Percentiles rank a stretch among this genome's conserved stretches.
Evolutionary conservation across 257 asterid genomes (phyloP).

Genomic region (Fraxinus americana): DNA sequence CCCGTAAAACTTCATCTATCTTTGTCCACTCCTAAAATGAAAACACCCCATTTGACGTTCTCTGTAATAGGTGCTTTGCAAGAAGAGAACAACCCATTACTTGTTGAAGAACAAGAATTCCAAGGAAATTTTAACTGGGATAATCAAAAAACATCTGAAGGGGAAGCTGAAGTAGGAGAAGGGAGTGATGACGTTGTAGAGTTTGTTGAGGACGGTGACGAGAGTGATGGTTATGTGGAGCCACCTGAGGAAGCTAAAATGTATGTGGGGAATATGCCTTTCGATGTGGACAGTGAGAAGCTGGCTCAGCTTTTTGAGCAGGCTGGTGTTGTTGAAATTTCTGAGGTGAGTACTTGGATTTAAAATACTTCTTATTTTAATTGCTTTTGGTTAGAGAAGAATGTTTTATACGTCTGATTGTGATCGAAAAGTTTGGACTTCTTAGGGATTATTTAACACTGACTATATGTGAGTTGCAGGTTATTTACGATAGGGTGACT

Average conservation of each 20-base stretch:
- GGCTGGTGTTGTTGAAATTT: conserved; percentile 90
- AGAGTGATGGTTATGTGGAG: conserved; percentile 38
- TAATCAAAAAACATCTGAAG: conserved; percentile 18
- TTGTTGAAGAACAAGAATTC: conserved; percentile 41
- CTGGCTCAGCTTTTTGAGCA: conserved; percentile 70
- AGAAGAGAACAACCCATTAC: conserved; percentile 54
- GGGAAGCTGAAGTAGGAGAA: conserved; percentile 23
- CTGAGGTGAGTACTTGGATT: conserved; percentile 50
- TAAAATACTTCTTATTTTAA: background rate
- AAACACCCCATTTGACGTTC: conserved; percentile 40
- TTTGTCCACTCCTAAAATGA: conserved; percentile 36
- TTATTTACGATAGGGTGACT: conserved; percentile 73
- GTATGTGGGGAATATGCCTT: conserved; percentile 88
- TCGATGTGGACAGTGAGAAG: conserved; percentile 59
- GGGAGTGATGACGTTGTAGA: conserved; percentile 33
- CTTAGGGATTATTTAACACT: background rate
- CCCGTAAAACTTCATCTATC: conserved; percentile 51
- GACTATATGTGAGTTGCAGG: conserved; percentile 43
- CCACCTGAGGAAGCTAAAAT: conserved; percentile 81
- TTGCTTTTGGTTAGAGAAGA: background rate
- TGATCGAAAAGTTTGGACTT: background rate
- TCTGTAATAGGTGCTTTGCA: conserved; percentile 52
- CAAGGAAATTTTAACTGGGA: conserved; percentile 35
- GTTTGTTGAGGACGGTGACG: conserved; percentile 36
- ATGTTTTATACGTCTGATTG: conserved; percentile 1